Conservation (phyloP, 345 rosid genomes). For the Psidium guajava region DNA sequence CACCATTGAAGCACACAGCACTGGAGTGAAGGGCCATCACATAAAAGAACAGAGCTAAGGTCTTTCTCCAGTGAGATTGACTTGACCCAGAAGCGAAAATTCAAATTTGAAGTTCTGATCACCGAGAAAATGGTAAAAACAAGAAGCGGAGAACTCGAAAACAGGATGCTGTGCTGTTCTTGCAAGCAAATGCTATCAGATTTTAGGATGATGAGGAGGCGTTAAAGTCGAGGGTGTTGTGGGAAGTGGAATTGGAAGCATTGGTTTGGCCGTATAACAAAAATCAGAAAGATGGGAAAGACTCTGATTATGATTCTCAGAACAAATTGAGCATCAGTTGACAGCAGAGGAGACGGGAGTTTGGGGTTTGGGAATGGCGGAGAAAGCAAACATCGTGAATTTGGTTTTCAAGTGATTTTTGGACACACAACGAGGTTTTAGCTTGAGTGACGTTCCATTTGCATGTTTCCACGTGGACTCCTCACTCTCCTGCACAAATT, state of each 20-base stretch:
- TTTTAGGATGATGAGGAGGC: background rate
- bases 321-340: background rate
- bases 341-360: background rate
- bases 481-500: background rate
- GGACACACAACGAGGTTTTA: background rate
- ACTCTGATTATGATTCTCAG: background rate
- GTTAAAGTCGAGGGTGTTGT: background rate
- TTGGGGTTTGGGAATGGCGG: background rate
- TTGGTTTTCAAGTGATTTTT: background rate
- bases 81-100: background rate
- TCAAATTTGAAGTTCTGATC: background rate
- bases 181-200: background rate
- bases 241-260: background rate
- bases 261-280: background rate
- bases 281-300: background rate
- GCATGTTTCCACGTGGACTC: background rate
- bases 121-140: background rate
- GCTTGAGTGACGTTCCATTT: background rate
- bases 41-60: background rate
- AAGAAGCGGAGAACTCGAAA: background rate
- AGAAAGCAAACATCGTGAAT: background rate
- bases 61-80: background rate
- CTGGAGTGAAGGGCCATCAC: constrained; percentile 26
- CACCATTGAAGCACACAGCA: constrained; percentile 11
- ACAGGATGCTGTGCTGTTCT: background rate